Evolutionary conservation across 2,329 filamentous ascomycete species (phyloP).

Genomic region (Penicillium janthinellum): DNA sequence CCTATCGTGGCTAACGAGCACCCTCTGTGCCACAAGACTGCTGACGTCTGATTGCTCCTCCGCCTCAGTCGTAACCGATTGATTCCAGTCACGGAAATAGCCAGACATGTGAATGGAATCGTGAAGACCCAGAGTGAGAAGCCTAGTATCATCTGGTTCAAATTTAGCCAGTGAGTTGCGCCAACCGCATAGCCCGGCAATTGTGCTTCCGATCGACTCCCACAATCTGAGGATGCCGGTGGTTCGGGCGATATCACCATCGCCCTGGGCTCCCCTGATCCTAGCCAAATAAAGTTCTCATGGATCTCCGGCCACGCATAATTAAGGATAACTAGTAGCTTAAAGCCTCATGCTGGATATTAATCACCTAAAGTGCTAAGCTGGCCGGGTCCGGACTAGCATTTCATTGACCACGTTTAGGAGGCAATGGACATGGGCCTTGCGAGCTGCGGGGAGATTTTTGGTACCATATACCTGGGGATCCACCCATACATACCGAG

Average conservation of each 20-base stretch:
- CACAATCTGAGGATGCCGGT: constrained; percentile 36
- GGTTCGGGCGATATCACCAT: constrained; percentile 35
- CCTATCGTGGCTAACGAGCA: constrained; percentile 3
- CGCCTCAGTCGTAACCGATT: not conserved
- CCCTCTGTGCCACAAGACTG: constrained; percentile 15
- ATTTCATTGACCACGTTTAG: not conserved
- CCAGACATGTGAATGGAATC: constrained; percentile 23
- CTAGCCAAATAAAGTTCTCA: constrained; percentile 3
- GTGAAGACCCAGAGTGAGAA: constrained; percentile 35
- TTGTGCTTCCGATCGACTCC: constrained; percentile 37
- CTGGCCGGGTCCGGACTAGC: not conserved
- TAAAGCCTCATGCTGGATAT: not conserved
- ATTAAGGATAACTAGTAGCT: too few species aligned
- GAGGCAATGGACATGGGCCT: not conserved
- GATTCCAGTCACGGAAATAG: constrained; percentile 22
- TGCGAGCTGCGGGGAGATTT: not conserved
- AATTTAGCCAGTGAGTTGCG: constrained; percentile 32
- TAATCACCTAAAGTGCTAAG: not conserved
- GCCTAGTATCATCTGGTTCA: constrained; percentile 36
- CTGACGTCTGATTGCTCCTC: constrained; percentile 9
- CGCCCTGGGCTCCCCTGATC: constrained; percentile 28
- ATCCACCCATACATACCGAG: not conserved
- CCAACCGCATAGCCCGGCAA: constrained; percentile 34
- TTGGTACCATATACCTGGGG: not conserved
- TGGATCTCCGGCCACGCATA: too few species aligned